Evolutionary conservation across 345 rosid species (phyloP), one percentile per base, ranked within the genome.

Genomic region (Trapa bicornis): DNA sequence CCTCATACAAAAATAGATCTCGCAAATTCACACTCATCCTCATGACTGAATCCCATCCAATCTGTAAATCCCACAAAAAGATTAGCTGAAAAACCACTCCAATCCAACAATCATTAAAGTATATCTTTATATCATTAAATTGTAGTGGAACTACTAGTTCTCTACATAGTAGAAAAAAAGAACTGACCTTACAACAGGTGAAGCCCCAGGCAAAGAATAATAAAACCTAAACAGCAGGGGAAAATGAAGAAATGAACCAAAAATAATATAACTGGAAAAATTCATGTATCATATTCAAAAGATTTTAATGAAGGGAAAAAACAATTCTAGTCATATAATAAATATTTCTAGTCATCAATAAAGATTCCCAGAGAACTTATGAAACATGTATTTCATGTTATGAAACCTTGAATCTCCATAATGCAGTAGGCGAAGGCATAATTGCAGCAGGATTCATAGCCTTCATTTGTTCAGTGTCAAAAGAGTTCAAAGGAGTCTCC

Each of bases 21-120:
- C 91, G 78, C 78, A 90, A 68, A 70, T 91, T 92, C 17, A 63
- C 74, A 73, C 91, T 86, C 99, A 94, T 94, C 73, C 86, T 81
- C 97, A 87, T 94, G 47, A 91, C 96, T 41, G 99, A 91, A 75
- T 79, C 83, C 96, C 96, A 91, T 79, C 96, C 95, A 77, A 86
- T 73, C 99, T 94, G 85, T 82, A 79, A 58, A 41, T 67, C 70
- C 71, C 47, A 73, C 14, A 50, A 36, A 57, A 5, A 22, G 39
- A 29, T 67, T 43, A 41, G 38, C 61, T n/a, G 62, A 72, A 6
- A 22, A 14, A 16, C 48, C 61, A 61, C 47, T 35, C 12, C 65
- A 63, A 22, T 22, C 29, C 29, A 22, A 22, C 29, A 43, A 66
- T 35, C 33, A 37, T 36, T 75, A 38, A 0, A 9, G 63, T 50